Base-by-base conservation (phyloP, 371 early-diverging fungal species). In the Rhizopus sp. region DNA sequence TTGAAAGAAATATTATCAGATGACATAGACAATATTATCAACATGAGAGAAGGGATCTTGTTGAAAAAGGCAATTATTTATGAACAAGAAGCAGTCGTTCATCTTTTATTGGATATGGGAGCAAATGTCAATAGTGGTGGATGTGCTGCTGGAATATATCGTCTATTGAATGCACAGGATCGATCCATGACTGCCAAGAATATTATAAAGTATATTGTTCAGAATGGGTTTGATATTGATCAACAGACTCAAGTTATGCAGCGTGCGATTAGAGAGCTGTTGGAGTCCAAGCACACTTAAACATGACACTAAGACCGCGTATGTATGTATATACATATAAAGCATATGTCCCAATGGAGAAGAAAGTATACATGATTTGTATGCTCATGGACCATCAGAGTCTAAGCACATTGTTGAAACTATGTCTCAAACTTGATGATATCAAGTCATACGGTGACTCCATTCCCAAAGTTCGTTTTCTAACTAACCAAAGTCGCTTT, bases 1-100 rank as follows among this genome's bases (percentile, higher is more conserved):
- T 15, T 70, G 16, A 47, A 51, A 0, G 31, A 49, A 34, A 41
- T 51, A n/a, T 23, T 46, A 9, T 30, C 46, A 10, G 51, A 57
- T 34, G 41, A 41, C 6, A 15, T 41, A n/a, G 41, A 41, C 6
- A 41, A 3, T 15, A 41, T 32, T 1, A 35, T 55, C 15, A 49
- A 71, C 34, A 46, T 60, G 2, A 34, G 31, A n/a, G 16, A 64
- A 40, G 73, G 71, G 3, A 34, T 55, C 39, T 60, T 63, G 0
- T 45, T 76, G 8, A 12, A 50, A 29, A 63, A 65, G n/a, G 68
- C 69, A 6, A 41, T 41, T 3, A 8, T 41, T 41, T 15, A 41
- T 5, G 15, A 41, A 5, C 41, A 41, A 41, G 6, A n/a, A n/a
- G 9, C 41, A 4, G 41, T 41, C 15, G 6, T 41, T 41, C 41